Base-by-base conservation (phyloP, 2,329 filamentous ascomycete genomes). In the Emergomyces africanus region DNA sequence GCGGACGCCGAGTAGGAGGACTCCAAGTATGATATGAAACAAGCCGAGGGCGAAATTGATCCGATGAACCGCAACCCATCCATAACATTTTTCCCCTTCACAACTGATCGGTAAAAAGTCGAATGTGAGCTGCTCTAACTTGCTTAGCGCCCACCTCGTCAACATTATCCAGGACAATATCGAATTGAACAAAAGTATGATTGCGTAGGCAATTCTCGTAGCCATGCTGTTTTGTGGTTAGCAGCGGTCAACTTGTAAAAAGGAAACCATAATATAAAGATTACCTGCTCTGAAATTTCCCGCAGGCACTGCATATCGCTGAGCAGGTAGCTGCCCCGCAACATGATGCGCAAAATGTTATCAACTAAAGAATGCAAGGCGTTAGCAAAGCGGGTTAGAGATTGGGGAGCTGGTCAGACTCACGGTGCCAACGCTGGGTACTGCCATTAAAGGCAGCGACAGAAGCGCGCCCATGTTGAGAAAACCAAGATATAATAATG, bases 141-240 rank as follows among this genome's bases (percentile, higher is more conserved):
- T 97, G 69, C 96, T 89, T 71, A 99, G 89, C 39, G 94, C 94
- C 94, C 94, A 99, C 57, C 90, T 89, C 25, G 94, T 99, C 77
- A 99, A 90, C 90, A 97, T 96, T 66, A 99, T 89, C 94, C 94
- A 99, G 41, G 94, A 92, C 57, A 97, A 73, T 64, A 97, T 96
- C 61, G 92, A 96, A 81, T 99, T 99, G 74, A 97, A 77, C 65
- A 99, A 85, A 59, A 99, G 88, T 63, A 99, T 87, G 69, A 97
- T 83, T 64, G 94, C 91, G 72, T 96, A 96, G 69, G 89, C 92
- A 77, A 97, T 95, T 78, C 94, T 89, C 66, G 94, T 99, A 59
- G 91, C 91, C 77, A 97, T 91, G 76, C 90, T 95, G 66, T 61
- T 49, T 54, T 18, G n/a, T 35, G 25, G 61, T 74, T 61, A 73